These are phyloP conservation scores for Aspergillus quadrilineatus DNA, from an alignment of 2,329 filamentous ascomycete species.

Conservation along the genomic window DNA sequence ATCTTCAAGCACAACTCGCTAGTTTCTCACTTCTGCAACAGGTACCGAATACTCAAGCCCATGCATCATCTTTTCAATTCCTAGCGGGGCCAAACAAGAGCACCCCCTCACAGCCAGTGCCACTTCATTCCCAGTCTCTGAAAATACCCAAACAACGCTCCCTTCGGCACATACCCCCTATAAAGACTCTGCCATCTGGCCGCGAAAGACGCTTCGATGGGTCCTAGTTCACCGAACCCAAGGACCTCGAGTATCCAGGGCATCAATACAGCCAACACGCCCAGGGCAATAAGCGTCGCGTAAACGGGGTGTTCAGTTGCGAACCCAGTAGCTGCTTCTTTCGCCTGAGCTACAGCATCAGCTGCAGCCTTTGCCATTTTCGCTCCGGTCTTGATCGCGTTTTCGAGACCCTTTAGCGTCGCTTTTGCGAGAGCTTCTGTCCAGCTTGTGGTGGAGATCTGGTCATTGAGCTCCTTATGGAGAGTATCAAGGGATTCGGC, in stretches of 20 bases:
- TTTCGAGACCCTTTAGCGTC: conserved; percentile 15
- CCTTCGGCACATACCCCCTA: conserved; percentile 40
- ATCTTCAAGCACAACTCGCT: background rate
- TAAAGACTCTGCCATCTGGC: conserved; percentile 42
- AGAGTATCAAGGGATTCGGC: background rate
- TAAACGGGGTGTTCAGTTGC: conserved; percentile 26
- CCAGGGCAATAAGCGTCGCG: conserved; percentile 26
- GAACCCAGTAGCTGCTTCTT: conserved; percentile 19
- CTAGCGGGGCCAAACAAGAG: background rate
- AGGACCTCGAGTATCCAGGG: conserved; percentile 29
- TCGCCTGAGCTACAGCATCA: conserved; percentile 18
- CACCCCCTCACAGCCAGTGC: conserved; percentile 9
- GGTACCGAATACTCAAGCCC: too few species aligned
- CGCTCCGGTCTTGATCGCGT: conserved; percentile 16
- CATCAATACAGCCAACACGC: conserved; percentile 23
- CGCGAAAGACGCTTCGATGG: conserved; percentile 37
- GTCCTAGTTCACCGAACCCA: conserved; percentile 29
- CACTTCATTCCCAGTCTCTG: conserved; percentile 45
- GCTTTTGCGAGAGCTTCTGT: conserved; percentile 15
- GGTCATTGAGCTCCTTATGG: conserved; percentile 13
- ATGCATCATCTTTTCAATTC: background rate
- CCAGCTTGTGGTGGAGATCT: conserved; percentile 16
- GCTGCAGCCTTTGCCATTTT: conserved; percentile 17
- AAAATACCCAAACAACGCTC: conserved; percentile 45
- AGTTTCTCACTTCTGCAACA: too few species aligned